phyloP scores from a whole-genome alignment of 352 stramenopile species.

The Pythium periplocum region DNA sequence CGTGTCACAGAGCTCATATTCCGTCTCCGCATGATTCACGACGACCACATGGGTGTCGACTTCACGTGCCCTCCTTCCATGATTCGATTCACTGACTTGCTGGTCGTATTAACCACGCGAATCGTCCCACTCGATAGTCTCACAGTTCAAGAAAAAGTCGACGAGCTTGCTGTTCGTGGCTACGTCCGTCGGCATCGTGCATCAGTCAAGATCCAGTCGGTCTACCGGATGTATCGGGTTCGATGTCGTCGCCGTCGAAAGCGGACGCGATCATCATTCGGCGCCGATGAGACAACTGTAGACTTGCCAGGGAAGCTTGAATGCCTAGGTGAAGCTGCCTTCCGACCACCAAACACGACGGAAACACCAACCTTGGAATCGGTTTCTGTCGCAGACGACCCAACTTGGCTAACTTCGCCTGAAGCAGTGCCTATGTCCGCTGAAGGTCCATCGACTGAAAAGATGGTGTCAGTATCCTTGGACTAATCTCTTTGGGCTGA shows the following conservation, averaged over 20 bases:
- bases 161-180: slow-evolving; percentile 65
- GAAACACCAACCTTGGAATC: too few relatives aligned
- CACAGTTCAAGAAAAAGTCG: slow-evolving; percentile 79
- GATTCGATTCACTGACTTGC: slow-evolving; percentile 69
- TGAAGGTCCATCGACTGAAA: too few relatives aligned
- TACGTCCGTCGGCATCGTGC: slow-evolving; percentile 63
- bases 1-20: slow-evolving; percentile 61
- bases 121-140: slow-evolving; percentile 64
- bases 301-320: too few relatives aligned
- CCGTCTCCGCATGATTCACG: slow-evolving; percentile 53
- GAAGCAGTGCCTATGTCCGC: too few relatives aligned
- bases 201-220: slow-evolving; percentile 54
- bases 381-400: too few relatives aligned
- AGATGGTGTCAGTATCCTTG: too few relatives aligned
- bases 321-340: too few relatives aligned
- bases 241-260: slow-evolving; percentile 12
- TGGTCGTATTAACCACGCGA: slow-evolving; percentile 63
- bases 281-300: too few relatives aligned
- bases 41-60: slow-evolving; percentile 37
- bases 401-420: too few relatives aligned
- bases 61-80: slow-evolving; percentile 49
- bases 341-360: too few relatives aligned
- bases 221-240: slow-evolving; percentile 59
- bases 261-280: too few relatives aligned
- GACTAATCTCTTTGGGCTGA: too few relatives aligned